Conservation (phyloP, 805 yeast species). For the Lipomyces yamadae region DNA sequence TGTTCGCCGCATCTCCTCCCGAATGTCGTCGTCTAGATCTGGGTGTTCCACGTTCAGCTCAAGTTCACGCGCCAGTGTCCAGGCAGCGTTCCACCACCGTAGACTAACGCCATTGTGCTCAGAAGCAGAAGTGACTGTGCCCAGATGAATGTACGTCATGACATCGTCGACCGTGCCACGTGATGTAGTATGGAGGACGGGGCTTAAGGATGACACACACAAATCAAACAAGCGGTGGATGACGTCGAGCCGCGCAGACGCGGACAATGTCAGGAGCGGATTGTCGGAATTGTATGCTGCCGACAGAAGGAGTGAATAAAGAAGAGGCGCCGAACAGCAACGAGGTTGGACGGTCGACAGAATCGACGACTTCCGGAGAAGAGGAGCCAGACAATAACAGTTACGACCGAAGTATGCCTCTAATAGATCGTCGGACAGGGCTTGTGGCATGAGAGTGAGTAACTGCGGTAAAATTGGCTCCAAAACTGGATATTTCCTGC, state of each 20-base stretch:
- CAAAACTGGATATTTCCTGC: constrained; percentile 37
- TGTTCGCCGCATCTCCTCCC: constrained; percentile 50
- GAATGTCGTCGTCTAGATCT: constrained; percentile 41
- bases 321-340: constrained; percentile 38
- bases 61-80: constrained; percentile 43
- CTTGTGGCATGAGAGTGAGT: constrained; percentile 33
- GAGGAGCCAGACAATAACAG: constrained; percentile 42
- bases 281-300: constrained; percentile 45
- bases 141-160: constrained; percentile 43
- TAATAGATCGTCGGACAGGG: constrained; percentile 41
- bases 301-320: constrained; percentile 41
- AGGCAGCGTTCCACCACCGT: constrained; percentile 45
- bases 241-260: constrained; percentile 40
- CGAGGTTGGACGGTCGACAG: constrained; percentile 36
- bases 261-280: constrained; percentile 41
- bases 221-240: constrained; percentile 40
- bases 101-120: constrained; percentile 44
- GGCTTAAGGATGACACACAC: constrained; percentile 39
- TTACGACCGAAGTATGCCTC: constrained; percentile 42
- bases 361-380: constrained; percentile 40
- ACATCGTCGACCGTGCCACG: constrained; percentile 43
- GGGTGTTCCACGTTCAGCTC: constrained; percentile 42
- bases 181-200: constrained; percentile 37
- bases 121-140: constrained; percentile 44
- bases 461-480: constrained; percentile 36